Conservation (phyloP, 2,329 filamentous ascomycete species). For the Pseudogymnoascus verrucosus region DNA sequence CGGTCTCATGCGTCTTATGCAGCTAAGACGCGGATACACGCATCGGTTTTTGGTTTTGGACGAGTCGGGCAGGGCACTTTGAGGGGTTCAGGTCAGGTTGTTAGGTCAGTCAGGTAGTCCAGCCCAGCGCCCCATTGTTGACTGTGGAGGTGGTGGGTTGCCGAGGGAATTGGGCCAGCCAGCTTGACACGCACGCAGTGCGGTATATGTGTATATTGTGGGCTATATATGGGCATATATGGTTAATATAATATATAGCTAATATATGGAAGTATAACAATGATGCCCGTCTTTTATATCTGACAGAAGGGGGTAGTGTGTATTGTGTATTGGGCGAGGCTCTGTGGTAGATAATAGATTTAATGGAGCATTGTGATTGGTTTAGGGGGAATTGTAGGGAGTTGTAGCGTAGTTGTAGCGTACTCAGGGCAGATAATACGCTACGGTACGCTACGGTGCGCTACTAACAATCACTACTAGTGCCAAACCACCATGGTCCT, state of each 20-base stretch:
- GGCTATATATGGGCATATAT: background rate
- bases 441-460: too few relatives aligned
- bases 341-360: background rate
- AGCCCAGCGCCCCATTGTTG: background rate
- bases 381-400: background rate
- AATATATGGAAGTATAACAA: background rate
- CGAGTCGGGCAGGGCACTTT: background rate
- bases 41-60: background rate
- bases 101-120: too few relatives aligned
- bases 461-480: too few relatives aligned
- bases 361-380: background rate
- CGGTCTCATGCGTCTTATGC: slow-evolving; percentile 4
- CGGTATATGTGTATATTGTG: background rate
- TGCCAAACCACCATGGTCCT: background rate
- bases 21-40: slow-evolving; percentile 1
- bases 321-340: background rate
- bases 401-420: too few relatives aligned
- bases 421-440: too few relatives aligned
- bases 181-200: background rate
- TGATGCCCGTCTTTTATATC: background rate
- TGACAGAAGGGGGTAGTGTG: background rate
- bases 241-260: background rate
- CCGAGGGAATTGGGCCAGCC: slow-evolving; percentile 1
- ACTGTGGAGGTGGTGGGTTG: background rate
- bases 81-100: slow-evolving; percentile 1